phyloP scores from a whole-genome alignment of 345 rosid species.

The Populus davidiana region DNA sequence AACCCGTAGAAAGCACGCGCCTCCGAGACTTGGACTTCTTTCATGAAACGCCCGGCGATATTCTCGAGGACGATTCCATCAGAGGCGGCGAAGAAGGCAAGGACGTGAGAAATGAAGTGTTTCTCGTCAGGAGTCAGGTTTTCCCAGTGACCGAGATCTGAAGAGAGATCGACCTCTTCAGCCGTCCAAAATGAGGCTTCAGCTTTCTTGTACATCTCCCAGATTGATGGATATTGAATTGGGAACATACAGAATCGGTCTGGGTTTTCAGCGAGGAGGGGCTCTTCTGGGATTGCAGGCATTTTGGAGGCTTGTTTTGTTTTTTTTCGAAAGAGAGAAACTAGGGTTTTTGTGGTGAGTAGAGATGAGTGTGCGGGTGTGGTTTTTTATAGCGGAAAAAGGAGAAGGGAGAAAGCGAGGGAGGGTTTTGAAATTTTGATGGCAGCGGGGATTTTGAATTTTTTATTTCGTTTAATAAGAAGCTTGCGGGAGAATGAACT shows the following conservation, averaged over 20 bases:
- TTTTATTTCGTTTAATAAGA: not conserved
- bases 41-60: constrained; percentile 85
- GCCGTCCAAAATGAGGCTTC: constrained; percentile 99
- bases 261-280: constrained; percentile 63
- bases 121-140: constrained; percentile 61
- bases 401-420: not conserved
- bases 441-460: not conserved
- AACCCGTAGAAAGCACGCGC: constrained; percentile 98
- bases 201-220: constrained; percentile 99
- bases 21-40: constrained; percentile 84
- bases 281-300: constrained; percentile 89
- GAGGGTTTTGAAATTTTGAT: constrained; percentile 20
- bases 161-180: constrained; percentile 92
- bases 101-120: constrained; percentile 84
- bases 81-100: constrained; percentile 95
- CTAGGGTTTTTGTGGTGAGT: not conserved
- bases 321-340: not conserved
- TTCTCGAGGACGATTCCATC: constrained; percentile 92
- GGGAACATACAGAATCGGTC: constrained; percentile 97
- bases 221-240: constrained; percentile 75
- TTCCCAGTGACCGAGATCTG: constrained; percentile 77
- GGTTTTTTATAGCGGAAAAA: constrained; percentile 12
- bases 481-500: constrained; percentile 32
- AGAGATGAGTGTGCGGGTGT: not conserved
- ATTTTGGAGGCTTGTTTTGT: constrained; percentile 23